Evolutionary conservation across 208 protist genomes (phyloP).

Genomic region (Crithidia expoeki): DNA sequence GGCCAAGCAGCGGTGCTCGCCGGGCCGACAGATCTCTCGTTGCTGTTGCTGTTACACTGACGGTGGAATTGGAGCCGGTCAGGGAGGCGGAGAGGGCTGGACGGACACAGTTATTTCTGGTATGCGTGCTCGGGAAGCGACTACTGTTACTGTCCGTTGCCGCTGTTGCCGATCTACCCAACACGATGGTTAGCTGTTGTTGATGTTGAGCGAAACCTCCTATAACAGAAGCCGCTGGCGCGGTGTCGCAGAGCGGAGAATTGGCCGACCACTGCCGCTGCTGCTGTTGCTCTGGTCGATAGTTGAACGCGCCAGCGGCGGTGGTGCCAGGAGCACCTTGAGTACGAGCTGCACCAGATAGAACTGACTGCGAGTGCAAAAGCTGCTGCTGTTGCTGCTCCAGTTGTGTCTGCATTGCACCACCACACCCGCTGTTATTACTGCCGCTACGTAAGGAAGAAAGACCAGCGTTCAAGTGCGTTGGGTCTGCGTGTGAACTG

Average conservation of each 20-base stretch:
- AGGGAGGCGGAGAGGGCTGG: background rate
- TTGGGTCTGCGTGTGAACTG: background rate
- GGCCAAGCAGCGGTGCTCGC: constrained; percentile 18
- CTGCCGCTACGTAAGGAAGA: background rate
- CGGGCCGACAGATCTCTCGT: background rate
- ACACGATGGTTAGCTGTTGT: background rate
- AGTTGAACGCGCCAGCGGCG: background rate
- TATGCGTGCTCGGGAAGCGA: constrained; percentile 7
- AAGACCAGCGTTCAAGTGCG: background rate
- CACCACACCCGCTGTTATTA: background rate
- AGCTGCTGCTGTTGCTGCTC: background rate
- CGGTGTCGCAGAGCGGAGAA: background rate
- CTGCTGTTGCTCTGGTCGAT: constrained; percentile 3
- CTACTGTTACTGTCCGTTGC: background rate
- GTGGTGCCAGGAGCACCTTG: background rate
- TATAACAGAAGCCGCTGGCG: background rate
- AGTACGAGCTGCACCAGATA: background rate
- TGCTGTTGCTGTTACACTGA: background rate
- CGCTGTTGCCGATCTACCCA: background rate
- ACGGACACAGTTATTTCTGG: background rate
- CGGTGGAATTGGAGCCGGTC: background rate
- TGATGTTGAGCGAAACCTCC: background rate
- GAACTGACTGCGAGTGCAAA: background rate
- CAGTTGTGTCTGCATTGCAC: background rate
- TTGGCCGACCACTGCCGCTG: background rate